These are phyloP conservation scores for Penicillium maclennaniae DNA, from an alignment of 495 filamentous ascomycete genomes.

Conservation along the genomic window DNA sequence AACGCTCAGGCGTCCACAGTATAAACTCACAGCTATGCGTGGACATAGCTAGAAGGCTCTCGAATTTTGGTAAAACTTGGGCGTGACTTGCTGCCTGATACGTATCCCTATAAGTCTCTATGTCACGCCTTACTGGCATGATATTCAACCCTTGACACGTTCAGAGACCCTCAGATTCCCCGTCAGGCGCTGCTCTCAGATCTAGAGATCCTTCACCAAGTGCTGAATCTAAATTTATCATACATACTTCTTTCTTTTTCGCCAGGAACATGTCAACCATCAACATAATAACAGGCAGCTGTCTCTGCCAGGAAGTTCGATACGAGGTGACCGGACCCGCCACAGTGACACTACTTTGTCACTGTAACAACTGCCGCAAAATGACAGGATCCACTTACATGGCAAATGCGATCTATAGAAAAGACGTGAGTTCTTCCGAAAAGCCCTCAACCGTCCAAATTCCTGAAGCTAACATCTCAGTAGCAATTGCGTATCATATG, in stretches of 20 bases:
- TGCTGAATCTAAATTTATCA: neutral
- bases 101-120: neutral
- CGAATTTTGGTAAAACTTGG: neutral
- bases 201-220: neutral
- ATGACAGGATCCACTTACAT: constrained; percentile 14
- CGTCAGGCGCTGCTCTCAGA: neutral
- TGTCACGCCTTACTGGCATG: neutral
- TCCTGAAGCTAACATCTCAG: neutral
- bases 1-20: constrained; percentile 5
- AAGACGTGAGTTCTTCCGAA: constrained; percentile 2
- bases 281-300: constrained; percentile 5
- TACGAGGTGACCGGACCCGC: constrained; percentile 11
- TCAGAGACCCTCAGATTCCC: no score
- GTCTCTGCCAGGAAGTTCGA: constrained; percentile 13
- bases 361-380: constrained; percentile 18
- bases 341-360: constrained; percentile 9
- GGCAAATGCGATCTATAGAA: constrained; percentile 13
- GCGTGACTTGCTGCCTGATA: neutral
- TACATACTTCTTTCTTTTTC: neutral
- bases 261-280: neutral
- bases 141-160: no score
- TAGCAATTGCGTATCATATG: constrained; percentile 3
- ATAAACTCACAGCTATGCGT: neutral
- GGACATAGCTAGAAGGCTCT: neutral
- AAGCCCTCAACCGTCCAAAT: neutral